Evolutionary conservation across 768 basidiomycete species (phyloP), one percentile per base, ranked within the genome.

Genomic region (Tricholoma flavovirens): DNA sequence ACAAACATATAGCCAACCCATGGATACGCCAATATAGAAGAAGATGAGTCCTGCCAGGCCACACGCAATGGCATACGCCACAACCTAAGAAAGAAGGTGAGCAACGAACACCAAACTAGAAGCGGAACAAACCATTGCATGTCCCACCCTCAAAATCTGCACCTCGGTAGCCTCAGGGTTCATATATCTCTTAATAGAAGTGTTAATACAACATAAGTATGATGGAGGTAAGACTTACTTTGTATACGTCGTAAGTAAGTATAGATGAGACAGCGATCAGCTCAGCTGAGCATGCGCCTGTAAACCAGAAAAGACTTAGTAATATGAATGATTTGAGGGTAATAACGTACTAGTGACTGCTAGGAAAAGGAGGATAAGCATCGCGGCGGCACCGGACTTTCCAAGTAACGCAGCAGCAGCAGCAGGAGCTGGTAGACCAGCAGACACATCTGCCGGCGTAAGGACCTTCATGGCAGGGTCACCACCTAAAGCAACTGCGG

Each of bases 1-100:
- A 77, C 86, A 50, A 60, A 90, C 87, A 61, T 94, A 94, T 54
- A 95, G 84, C 90, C 92, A 95, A 19, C 93, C 93, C 88, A 95
- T 88, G 22, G 88, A 90, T 24, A 95, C 85, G 6, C 93, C 93
- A 60, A 94, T 92, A 67, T 88, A 93, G 71, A 76, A 91, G 77
- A 96, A 96, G 51, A 92, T 87, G 29, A 88, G 69, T 0, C 92
- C 92, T 0, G 88, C 85, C n/a, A 93, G 62, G 19, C 84, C 92
- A 80, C 92, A 93, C 33, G 89, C 76, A 38, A 93, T 62, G 0
- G 87, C 89, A 63, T 87, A 91, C 24, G 81, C 67, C 0, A 74
- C 81, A 30, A 92, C 85, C 84, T 87, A 55, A 1, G 24, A 32
- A 42, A 15, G 54, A 26, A 49, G 33, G 15, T 30, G 32, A 26